Evolutionary conservation across 1,284 basidiomycete genomes (phyloP).

Genomic region (Rhodotorula mucilaginosa): DNA sequence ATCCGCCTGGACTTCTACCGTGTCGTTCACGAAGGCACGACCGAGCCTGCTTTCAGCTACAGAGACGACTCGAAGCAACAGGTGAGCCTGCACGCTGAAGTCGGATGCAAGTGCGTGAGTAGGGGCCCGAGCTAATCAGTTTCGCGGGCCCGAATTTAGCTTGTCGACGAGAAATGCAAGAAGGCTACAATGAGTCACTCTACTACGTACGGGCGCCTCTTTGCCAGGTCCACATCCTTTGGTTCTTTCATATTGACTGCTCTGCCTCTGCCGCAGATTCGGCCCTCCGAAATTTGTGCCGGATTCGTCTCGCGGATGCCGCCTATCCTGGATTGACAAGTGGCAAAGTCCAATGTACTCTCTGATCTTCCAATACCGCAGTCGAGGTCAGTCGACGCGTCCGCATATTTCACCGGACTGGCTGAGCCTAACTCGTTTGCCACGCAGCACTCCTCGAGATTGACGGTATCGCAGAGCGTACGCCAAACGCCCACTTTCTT

Average conservation of each 20-base stretch:
- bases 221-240: neutral
- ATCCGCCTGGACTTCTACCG: slow-evolving; percentile 6
- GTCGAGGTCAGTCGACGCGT: neutral
- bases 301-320: no score
- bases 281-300: neutral
- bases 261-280: neutral
- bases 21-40: neutral
- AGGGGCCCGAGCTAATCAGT: neutral
- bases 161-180: slow-evolving; percentile 27
- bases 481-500: neutral
- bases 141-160: neutral
- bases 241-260: neutral
- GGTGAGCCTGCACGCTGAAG: neutral
- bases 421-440: no score
- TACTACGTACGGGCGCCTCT: neutral
- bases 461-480: slow-evolving; percentile 13
- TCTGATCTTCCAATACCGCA: slow-evolving; percentile 32
- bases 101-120: no score
- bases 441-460: slow-evolving; percentile 14
- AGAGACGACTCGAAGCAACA: neutral
- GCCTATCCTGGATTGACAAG: slow-evolving; percentile 11
- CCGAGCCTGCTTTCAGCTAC: accelerated
- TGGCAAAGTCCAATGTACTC: neutral
- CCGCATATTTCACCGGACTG: no score
- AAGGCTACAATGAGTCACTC: slow-evolving; percentile 19